Percentiles rank a stretch among this genome's conserved stretches.
Evolutionary conservation across 495 filamentous ascomycete genomes (phyloP).

Genomic region (Aspergillus taichungensis): DNA sequence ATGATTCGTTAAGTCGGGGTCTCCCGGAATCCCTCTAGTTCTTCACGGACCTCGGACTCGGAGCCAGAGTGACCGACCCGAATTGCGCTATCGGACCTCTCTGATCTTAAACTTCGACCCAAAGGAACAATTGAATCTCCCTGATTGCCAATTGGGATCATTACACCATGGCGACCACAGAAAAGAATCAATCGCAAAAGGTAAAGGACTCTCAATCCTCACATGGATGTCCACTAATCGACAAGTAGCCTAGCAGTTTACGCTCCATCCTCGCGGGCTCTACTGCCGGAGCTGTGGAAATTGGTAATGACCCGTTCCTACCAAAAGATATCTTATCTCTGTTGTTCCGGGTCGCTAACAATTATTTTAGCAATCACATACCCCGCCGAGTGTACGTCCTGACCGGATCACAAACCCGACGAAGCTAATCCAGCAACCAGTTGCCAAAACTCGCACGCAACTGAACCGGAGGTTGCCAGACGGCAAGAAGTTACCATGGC

Average conservation of each 20-base stretch:
- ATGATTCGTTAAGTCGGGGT: no score
- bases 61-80: no score
- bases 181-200: conserved; percentile 37
- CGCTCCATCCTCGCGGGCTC: conserved; percentile 84
- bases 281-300: conserved; percentile 88
- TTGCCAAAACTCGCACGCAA: conserved; percentile 92
- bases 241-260: conserved; percentile 59
- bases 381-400: conserved; percentile 77
- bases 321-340: neutral
- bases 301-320: conserved; percentile 46
- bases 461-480: conserved; percentile 78
- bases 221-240: conserved; percentile 11
- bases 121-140: no score
- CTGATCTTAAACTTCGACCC: no score
- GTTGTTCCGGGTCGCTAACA: neutral
- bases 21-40: no score
- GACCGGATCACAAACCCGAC: neutral
- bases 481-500: conserved; percentile 87
- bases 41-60: no score
- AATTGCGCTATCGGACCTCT: no score
- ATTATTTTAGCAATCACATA: conserved; percentile 76
- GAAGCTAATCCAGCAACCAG: conserved; percentile 28
- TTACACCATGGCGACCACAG: conserved; percentile 31
- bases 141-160: no score
- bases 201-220: conserved; percentile 11